Base-by-base conservation (phyloP, 345 rosid genomes). In the Cardamine chenopodiifolia region DNA sequence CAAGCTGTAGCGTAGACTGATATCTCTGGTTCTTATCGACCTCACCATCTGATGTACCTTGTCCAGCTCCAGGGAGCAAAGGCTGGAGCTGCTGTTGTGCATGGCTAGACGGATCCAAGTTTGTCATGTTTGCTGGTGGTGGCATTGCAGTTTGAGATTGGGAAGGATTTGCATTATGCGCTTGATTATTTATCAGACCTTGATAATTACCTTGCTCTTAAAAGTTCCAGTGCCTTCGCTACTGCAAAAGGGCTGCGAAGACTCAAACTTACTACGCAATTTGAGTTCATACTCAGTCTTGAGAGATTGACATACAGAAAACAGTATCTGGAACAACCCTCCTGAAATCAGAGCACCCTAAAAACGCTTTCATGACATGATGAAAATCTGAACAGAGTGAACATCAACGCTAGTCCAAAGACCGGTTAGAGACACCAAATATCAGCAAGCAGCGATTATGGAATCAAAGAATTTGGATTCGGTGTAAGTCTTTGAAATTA, bases 1-100 rank as follows among this genome's bases (percentile, higher is more conserved):
- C 99, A 83, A 95, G 81, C 75, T 92, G 93, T 59, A 95, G 81
- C 0, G 99, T 92, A 67, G 96, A 95, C 71, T 95, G 97, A 76
- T 95, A 95, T 22, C 90, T 81, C 82, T 92, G 93, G 74, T 90
- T 87, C 76, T 90, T 92, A 77, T 90, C 97, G n/a, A 65, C 85
- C 78, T 91, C 97, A 23, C 61, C 80, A 73, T 85, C 89, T 67
- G 89, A 66, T 50, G 79, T 57, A 26, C 73, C 83, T 77, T 81
- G 87, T 74, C 76, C 81, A 80, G 85, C 62, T 59, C 82, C 90
- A 78, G 85, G 48, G 23, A 78, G 68, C 52, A 82, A 76, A 71
- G 88, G 69, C 73, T 89, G 90, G 29, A 76, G 62, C 66, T 87
- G 93, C 66, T 89, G 93, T 23, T 56, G 81, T 47, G 20, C 71